Evolutionary conservation across 208 protist genomes (phyloP), one percentile per base, ranked within the genome.

Genomic region (Wallacemonas sp.): DNA sequence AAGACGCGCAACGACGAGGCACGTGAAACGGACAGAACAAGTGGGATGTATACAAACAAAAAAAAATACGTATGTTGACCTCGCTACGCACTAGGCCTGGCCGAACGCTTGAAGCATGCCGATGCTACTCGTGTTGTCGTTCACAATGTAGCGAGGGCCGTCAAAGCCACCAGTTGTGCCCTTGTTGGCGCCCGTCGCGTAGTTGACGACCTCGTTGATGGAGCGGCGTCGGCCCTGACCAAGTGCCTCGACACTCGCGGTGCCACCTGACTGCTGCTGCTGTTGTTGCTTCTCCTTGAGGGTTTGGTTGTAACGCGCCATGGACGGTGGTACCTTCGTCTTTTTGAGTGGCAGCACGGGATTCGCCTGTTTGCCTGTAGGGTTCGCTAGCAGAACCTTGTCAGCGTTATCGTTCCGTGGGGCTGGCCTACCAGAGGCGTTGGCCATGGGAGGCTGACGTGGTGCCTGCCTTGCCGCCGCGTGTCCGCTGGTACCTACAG

Each of bases 21-120:
- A n/a, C n/a, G n/a, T n/a, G n/a, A n/a, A n/a, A n/a, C n/a, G n/a
- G n/a, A n/a, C n/a, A n/a, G n/a, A n/a, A n/a, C n/a, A n/a, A n/a
- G n/a, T n/a, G n/a, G n/a, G n/a, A n/a, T n/a, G n/a, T n/a, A n/a
- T n/a, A n/a, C n/a, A n/a, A n/a, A n/a, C n/a, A n/a, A n/a, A n/a
- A n/a, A n/a, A n/a, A n/a, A n/a, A n/a, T n/a, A n/a, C n/a, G n/a
- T n/a, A n/a, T n/a, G n/a, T n/a, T n/a, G n/a, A n/a, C n/a, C n/a
- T n/a, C n/a, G n/a, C n/a, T n/a, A n/a, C n/a, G n/a, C n/a, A n/a
- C n/a, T n/a, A n/a, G n/a, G n/a, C 87, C 24, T 72, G 61, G 1
- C 90, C 90, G 75, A 96, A 84, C 5, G 87, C 85, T 58, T 96
- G 90, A 24, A 93, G 70, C 83, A 93, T 93, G 34, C 87, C 90